A percentile compares a stretch with the other conserved stretches of the same genome.
Conservation (phyloP, 2,329 filamentous ascomycete species). For the Hymenoscyphus fraxineus region DNA sequence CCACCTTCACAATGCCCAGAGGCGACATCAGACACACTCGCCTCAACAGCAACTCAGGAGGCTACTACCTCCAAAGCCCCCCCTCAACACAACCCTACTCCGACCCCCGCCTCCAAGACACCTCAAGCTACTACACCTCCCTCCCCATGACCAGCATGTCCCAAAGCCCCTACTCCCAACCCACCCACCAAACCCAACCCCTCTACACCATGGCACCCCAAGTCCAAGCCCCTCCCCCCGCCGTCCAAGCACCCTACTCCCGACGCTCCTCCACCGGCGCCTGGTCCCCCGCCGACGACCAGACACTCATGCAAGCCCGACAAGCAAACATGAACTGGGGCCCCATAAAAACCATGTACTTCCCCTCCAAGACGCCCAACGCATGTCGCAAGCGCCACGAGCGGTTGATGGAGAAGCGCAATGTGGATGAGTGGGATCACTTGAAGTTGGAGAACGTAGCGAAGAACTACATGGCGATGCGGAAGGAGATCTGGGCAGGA, state of each 20-base stretch:
- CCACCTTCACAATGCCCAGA: slow-evolving; percentile 29
- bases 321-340: slow-evolving; percentile 78
- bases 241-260: neutral
- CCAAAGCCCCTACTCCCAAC: slow-evolving; percentile 14
- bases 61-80: slow-evolving; percentile 27
- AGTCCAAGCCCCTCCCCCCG: neutral
- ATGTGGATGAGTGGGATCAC: slow-evolving; percentile 65
- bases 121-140: slow-evolving; percentile 12
- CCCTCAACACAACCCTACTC: slow-evolving; percentile 22
- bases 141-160: slow-evolving; percentile 15
- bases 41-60: slow-evolving; percentile 25
- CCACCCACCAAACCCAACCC: slow-evolving; percentile 19
- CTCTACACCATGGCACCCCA: slow-evolving; percentile 5
- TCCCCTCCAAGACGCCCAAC: slow-evolving; percentile 64
- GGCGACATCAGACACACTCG: slow-evolving; percentile 12
- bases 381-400: slow-evolving; percentile 89
- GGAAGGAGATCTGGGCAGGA: slow-evolving; percentile 76
- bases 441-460: slow-evolving; percentile 71
- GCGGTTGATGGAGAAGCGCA: slow-evolving; percentile 68
- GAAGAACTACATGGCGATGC: slow-evolving; percentile 72
- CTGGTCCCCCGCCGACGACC: slow-evolving; percentile 73
- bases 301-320: slow-evolving; percentile 66
- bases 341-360: slow-evolving; percentile 72
- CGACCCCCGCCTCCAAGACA: slow-evolving; percentile 8
- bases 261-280: slow-evolving; percentile 56